Evolutionary conservation across 441 rosid genomes (phyloP).

Genomic region (Geranium incanum): DNA sequence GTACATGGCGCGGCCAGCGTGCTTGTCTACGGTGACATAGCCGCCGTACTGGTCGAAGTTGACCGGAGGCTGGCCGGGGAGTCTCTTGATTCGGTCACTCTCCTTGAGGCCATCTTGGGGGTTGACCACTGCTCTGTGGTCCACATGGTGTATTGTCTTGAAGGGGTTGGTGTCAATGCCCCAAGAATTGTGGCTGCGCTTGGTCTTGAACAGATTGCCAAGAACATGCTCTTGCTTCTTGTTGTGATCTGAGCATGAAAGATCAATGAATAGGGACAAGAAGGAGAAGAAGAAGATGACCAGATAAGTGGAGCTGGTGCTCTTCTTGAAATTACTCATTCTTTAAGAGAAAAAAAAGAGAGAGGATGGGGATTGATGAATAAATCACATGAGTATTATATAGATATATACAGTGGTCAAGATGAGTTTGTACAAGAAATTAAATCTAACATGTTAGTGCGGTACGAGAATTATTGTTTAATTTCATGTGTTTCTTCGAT

Average conservation of each 20-base stretch:
- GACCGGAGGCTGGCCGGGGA: slow-evolving; percentile 66
- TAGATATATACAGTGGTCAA: too few species aligned
- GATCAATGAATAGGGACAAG: not conserved
- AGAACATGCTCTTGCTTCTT: slow-evolving; percentile 37
- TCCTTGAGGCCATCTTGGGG: slow-evolving; percentile 38
- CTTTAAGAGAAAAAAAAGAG: too few species aligned
- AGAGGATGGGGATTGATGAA: too few species aligned
- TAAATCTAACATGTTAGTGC: too few species aligned
- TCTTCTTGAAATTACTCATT: too few species aligned
- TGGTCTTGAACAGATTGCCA: slow-evolving; percentile 33
- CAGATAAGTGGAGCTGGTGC: not conserved
- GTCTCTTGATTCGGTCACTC: slow-evolving; percentile 43
- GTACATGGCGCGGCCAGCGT: slow-evolving; percentile 58
- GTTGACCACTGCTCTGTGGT: slow-evolving; percentile 15
- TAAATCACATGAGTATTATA: too few species aligned
- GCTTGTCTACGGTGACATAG: slow-evolving; percentile 52
- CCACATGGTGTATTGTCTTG: slow-evolving; percentile 16
- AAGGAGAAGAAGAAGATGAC: not conserved
- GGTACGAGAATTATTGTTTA: too few species aligned
- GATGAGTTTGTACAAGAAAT: too few species aligned
- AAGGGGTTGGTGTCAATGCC: slow-evolving; percentile 30
- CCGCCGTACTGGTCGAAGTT: slow-evolving; percentile 64
- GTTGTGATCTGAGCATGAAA: not conserved
- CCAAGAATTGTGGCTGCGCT: slow-evolving; percentile 24
- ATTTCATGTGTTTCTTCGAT: too few species aligned